These are phyloP conservation scores for Penicillium argentinense DNA, from an alignment of 495 filamentous ascomycete species.

Conservation along the genomic window DNA sequence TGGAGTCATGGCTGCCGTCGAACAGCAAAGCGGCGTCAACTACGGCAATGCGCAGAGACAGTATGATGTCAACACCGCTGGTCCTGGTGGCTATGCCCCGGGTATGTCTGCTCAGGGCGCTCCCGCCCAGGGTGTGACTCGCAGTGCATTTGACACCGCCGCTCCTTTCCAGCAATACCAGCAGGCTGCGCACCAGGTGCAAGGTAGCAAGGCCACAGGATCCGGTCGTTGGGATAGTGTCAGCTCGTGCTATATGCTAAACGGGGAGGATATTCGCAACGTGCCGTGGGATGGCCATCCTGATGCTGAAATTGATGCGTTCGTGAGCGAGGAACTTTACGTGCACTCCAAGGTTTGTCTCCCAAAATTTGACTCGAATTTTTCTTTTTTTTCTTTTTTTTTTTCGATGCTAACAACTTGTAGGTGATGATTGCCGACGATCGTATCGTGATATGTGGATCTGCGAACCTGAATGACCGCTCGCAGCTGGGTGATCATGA, in stretches of 20 bases:
- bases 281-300: constrained; percentile 74
- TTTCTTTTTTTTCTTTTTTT: too few relatives aligned
- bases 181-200: constrained; percentile 52
- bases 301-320: constrained; percentile 78
- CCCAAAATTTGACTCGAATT: not conserved
- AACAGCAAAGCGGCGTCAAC: constrained; percentile 65
- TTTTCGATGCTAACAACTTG: constrained; percentile 17
- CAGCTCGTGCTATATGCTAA: constrained; percentile 80
- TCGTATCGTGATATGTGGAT: constrained; percentile 82
- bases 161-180: constrained; percentile 64
- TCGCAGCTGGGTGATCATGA: constrained; percentile 87
- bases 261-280: constrained; percentile 69
- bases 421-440: constrained; percentile 90
- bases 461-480: constrained; percentile 92
- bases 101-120: constrained; percentile 7
- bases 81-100: constrained; percentile 40
- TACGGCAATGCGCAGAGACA: constrained; percentile 71
- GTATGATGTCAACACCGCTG: constrained; percentile 54
- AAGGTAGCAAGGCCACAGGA: constrained; percentile 29
- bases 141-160: constrained; percentile 40
- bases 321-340: constrained; percentile 91
- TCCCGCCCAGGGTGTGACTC: constrained; percentile 19
- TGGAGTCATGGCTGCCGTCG: constrained; percentile 59
- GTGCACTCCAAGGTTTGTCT: constrained; percentile 76
- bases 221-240: constrained; percentile 71